A percentile compares a stretch with the other conserved stretches of the same genome.
phyloP scores from a whole-genome alignment of 75 land plant species.

The Pinus albicaulis region DNA sequence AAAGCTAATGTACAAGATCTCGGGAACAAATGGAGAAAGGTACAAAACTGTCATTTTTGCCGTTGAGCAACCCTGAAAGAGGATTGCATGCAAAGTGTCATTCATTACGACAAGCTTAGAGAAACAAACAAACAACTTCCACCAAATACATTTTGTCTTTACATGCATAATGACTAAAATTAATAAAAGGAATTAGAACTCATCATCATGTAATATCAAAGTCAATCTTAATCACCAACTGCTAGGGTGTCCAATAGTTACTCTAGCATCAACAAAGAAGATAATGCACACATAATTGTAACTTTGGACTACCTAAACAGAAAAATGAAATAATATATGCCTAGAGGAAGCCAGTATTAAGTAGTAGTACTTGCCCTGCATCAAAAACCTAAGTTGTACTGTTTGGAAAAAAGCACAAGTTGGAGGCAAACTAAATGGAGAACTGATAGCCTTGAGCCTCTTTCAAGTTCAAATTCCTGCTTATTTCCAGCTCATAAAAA shows the following conservation, averaged over 20 bases:
- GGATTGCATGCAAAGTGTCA: slow-evolving; percentile 3
- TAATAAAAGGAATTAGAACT: not conserved
- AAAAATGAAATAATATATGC: not conserved
- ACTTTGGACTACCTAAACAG: not conserved
- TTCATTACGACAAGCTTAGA: not conserved
- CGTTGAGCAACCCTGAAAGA: slow-evolving; percentile 16
- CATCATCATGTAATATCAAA: not conserved
- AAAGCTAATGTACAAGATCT: slow-evolving; percentile 1
- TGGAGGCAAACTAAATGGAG: not conserved
- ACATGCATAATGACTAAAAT: not conserved
- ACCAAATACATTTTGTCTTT: too few species aligned
- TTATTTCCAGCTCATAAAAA: not conserved
- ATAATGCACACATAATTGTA: not conserved
- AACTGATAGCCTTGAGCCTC: too few species aligned
- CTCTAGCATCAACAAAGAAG: too few species aligned
- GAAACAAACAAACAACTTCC: too few species aligned
- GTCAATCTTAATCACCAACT: not conserved
- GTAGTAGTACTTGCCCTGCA: slow-evolving; percentile 13
- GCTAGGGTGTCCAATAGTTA: not conserved
- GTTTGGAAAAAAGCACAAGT: not conserved
- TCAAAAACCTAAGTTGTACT: not conserved
- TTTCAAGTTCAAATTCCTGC: not conserved
- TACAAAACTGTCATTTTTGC: not conserved
- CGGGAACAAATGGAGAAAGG: slow-evolving; percentile 2
- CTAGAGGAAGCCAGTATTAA: not conserved